Percentiles rank a stretch among this genome's conserved stretches.
These are phyloP conservation scores for Oryza punctata DNA, from an alignment of 176 grass and related monocot genomes.

Conservation along the genomic window DNA sequence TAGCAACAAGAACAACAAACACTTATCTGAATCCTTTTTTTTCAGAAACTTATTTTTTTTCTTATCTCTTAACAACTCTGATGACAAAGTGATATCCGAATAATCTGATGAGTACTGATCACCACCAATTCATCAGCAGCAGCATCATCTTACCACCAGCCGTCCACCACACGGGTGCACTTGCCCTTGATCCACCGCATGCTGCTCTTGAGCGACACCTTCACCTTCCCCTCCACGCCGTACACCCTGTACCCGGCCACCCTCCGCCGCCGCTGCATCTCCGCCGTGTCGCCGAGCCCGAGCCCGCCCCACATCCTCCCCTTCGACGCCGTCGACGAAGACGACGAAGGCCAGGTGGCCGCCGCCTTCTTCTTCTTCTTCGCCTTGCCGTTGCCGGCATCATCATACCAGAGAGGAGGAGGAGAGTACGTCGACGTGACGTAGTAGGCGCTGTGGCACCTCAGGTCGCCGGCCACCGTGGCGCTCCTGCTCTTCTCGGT, in stretches of 20 bases:
- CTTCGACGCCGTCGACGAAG: neutral
- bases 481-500: conserved; percentile 7
- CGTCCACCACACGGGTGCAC: conserved; percentile 46
- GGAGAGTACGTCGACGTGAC: conserved; percentile 26
- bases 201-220: conserved; percentile 53
- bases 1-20: too few species aligned
- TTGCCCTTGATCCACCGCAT: conserved; percentile 70
- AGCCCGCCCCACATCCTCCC: conserved; percentile 35
- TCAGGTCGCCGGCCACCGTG: conserved; percentile 12
- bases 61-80: neutral
- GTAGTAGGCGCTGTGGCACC: conserved; percentile 54
- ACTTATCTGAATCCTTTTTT: neutral
- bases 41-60: too few species aligned
- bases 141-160: neutral
- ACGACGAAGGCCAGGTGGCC: conserved; percentile 10
- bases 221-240: conserved; percentile 58
- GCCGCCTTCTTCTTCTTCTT: conserved; percentile 48
- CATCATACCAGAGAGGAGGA: conserved; percentile 8
- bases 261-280: conserved; percentile 72
- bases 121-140: too few species aligned
- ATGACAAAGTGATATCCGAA: neutral
- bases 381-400: conserved; percentile 18
- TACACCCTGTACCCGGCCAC: conserved; percentile 58
- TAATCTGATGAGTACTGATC: neutral
- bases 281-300: conserved; percentile 51